A percentile compares a stretch with the other conserved stretches of the same genome.
phyloP scores from a whole-genome alignment of 805 yeast species.

The Ogataea nonfermentans region DNA sequence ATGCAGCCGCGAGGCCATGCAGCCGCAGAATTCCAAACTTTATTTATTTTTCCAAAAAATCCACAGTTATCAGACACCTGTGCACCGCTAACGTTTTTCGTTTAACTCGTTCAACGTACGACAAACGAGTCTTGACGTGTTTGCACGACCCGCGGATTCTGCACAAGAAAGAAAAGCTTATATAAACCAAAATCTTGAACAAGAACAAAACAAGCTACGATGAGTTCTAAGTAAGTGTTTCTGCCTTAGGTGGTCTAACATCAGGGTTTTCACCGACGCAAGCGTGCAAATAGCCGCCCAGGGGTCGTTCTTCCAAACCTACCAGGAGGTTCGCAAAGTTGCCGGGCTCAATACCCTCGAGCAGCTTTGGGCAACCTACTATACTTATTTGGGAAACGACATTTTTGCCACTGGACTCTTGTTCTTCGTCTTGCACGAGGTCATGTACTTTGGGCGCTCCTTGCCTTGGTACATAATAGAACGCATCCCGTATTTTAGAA shows the following conservation, averaged over 20 bases:
- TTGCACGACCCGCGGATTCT: slow-evolving; percentile 7
- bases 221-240: slow-evolving; percentile 11
- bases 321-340: slow-evolving; percentile 27
- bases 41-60: too few relatives aligned
- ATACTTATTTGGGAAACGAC: slow-evolving; percentile 81
- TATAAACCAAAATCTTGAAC: slow-evolving; percentile 4
- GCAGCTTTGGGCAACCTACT: slow-evolving; percentile 85
- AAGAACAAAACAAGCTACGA: slow-evolving; percentile 3
- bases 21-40: too few relatives aligned
- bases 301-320: slow-evolving; percentile 26
- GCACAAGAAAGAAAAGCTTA: background rate
- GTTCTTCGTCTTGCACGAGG: slow-evolving; percentile 79
- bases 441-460: slow-evolving; percentile 88
- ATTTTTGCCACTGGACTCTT: slow-evolving; percentile 87
- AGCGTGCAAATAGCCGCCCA: slow-evolving; percentile 23
- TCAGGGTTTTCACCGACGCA: slow-evolving; percentile 29
- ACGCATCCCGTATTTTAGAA: slow-evolving; percentile 77
- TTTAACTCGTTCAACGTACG: too few relatives aligned
- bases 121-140: too few relatives aligned
- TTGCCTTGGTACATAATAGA: slow-evolving; percentile 92
- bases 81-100: too few relatives aligned
- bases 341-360: slow-evolving; percentile 51
- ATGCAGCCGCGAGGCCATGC: too few relatives aligned
- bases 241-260: background rate
- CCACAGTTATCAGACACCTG: too few relatives aligned